Base-by-base conservation (phyloP, 768 basidiomycete species). In the Hygrocybe punicea region DNA sequence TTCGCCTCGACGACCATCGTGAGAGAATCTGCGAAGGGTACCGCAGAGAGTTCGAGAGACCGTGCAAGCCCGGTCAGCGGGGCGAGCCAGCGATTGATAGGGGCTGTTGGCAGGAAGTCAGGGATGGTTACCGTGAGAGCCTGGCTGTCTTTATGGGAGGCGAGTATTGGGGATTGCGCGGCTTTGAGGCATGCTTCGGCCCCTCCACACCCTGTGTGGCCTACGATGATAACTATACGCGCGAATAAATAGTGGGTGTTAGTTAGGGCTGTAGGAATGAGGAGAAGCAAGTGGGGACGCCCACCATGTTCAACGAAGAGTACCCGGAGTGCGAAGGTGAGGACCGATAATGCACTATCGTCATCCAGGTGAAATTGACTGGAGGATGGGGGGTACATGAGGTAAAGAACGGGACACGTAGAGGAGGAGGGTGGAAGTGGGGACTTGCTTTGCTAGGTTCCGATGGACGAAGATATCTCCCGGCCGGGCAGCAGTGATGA, bases 161-260 rank as follows among this genome's bases (percentile, higher is more conserved):
- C 8, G 29, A 4, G 4, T 29, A 29, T 29, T 29, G 4, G 29
- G 29, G 58, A 59, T 19, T 56, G 29, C 11, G 65, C 66, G 19
- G 75, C 71, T 0, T 65, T 34, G 34, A 72, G 62, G 36, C 76
- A 76, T 0, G 81, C 79, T 0, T 64, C 63, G 2, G 76, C 81
- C 37, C 87, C 87, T 16, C 85, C 87, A 62, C 87, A 89, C 33
- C 79, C 68, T 3, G 84, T 81, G 66, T 89, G 87, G 19, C 87
- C 87, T 10, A 80, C 83, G 60, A 88, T 69, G 53, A 87, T 67
- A 62, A 88, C 84, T 86, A 25, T 17, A 42, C n/a, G n/a, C n/a
- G n/a, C n/a, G n/a, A n/a, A n/a, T n/a, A n/a, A n/a, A n/a, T n/a
- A 46, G 56, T 52, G 40, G 23, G 21, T 23, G 17, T 52, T 53